phyloP scores from a whole-genome alignment of 2,329 filamentous ascomycete genomes.

The Fusarium sp. region DNA sequence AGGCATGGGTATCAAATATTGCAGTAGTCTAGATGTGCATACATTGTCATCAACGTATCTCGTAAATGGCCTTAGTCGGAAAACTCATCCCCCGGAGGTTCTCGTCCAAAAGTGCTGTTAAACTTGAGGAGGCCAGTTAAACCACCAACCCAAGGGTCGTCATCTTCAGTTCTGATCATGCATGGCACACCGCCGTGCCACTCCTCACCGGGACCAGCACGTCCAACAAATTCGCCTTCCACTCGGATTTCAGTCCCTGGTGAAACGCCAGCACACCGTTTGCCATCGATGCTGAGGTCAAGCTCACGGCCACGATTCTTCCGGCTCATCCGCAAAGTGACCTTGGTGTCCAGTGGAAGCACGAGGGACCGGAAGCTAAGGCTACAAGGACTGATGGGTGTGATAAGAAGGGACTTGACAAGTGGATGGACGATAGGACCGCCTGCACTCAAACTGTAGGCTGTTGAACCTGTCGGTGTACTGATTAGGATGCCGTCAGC shows the following conservation, averaged over 20 bases:
- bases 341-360: constrained; percentile 84
- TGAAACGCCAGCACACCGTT: constrained; percentile 72
- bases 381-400: constrained; percentile 92
- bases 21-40: constrained; percentile 9
- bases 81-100: constrained; percentile 48
- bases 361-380: constrained; percentile 93
- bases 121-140: constrained; percentile 95
- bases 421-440: constrained; percentile 95
- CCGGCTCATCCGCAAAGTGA: constrained; percentile 83
- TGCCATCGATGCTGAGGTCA: constrained; percentile 83
- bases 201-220: constrained; percentile 54
- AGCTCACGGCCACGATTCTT: constrained; percentile 81
- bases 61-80: constrained; percentile 35
- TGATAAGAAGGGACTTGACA: constrained; percentile 87
- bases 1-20: constrained; percentile 34
- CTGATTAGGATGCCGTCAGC: constrained; percentile 95
- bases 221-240: constrained; percentile 82
- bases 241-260: constrained; percentile 88
- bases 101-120: constrained; percentile 89
- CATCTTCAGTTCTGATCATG: constrained; percentile 79
- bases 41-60: not conserved
- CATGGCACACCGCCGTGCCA: constrained; percentile 89
- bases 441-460: constrained; percentile 92
- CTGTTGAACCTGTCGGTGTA: constrained; percentile 94
- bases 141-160: constrained; percentile 97